These are phyloP conservation scores for Xylaria telfairii DNA, from an alignment of 495 filamentous ascomycete species.

Conservation along the genomic window DNA sequence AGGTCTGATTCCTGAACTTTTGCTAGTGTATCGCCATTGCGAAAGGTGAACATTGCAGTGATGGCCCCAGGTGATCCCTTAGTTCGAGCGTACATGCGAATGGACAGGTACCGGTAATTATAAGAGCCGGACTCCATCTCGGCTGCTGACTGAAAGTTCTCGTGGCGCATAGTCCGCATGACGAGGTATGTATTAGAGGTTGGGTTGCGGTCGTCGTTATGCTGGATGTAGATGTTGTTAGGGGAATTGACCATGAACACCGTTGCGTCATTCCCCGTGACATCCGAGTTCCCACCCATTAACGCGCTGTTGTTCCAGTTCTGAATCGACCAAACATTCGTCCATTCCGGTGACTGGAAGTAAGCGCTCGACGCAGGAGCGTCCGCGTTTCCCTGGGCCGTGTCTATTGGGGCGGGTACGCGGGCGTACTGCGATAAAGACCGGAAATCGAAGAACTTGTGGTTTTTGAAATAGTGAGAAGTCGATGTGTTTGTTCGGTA, in stretches of 20 bases:
- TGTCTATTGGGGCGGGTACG: constrained; percentile 45
- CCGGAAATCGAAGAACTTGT: constrained; percentile 73
- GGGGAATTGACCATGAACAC: constrained; percentile 68
- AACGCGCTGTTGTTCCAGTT: constrained; percentile 59
- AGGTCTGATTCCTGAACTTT: constrained; percentile 75
- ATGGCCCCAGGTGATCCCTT: constrained; percentile 62
- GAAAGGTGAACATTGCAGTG: constrained; percentile 74
- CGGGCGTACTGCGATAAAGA: constrained; percentile 48
- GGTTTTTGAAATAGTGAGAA: constrained; percentile 65
- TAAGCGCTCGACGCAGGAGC: constrained; percentile 45
- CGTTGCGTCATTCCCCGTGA: constrained; percentile 49
- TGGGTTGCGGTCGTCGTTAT: constrained; percentile 40
- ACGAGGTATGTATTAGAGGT: constrained; percentile 61
- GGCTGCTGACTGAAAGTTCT: constrained; percentile 64
- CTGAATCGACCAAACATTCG: constrained; percentile 64
- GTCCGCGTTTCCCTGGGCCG: constrained; percentile 34
- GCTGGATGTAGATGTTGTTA: constrained; percentile 68
- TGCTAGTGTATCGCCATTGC: constrained; percentile 41
- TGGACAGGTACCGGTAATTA: constrained; percentile 63
- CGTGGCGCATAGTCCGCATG: constrained; percentile 64
- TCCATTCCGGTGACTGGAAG: constrained; percentile 48
- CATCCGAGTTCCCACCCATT: constrained; percentile 36
- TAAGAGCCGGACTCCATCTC: constrained; percentile 64
- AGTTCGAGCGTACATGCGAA: constrained; percentile 66
- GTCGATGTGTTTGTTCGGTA: constrained; percentile 54